A percentile compares a stretch with the other conserved stretches of the same genome.
phyloP scores from a whole-genome alignment of 1,139 yeast genomes.

The Pichia sp. region DNA sequence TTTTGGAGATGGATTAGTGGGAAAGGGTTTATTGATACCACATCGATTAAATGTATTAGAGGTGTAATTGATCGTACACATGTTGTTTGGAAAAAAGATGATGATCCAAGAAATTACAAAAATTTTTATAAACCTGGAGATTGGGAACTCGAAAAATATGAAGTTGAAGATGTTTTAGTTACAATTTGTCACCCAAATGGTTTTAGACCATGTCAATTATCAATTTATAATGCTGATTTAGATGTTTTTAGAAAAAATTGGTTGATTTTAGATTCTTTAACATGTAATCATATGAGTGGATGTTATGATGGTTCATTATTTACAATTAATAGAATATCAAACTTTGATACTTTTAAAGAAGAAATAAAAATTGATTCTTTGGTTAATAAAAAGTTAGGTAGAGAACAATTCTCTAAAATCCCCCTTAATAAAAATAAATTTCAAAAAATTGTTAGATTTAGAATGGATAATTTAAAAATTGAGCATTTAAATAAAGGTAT shows the following conservation, averaged over 20 bases:
- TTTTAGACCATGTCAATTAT: constrained; percentile 79
- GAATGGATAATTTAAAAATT: constrained; percentile 78
- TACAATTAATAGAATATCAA: constrained; percentile 78
- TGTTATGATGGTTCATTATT: constrained; percentile 89
- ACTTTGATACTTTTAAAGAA: constrained; percentile 39
- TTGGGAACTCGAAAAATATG: constrained; percentile 80
- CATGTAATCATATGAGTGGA: constrained; percentile 83
- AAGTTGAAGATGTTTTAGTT: constrained; percentile 77
- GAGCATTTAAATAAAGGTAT: constrained; percentile 88
- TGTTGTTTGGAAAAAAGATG: constrained; percentile 75
- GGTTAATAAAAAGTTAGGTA: constrained; percentile 18
- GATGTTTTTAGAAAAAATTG: constrained; percentile 82
- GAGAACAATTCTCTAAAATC: constrained; percentile 16
- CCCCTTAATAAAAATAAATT: constrained; percentile 33
- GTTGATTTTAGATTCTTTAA: constrained; percentile 80
- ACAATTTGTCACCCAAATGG: constrained; percentile 75
- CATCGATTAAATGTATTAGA: constrained; percentile 76
- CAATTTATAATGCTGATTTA: constrained; percentile 78
- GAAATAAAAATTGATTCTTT: constrained; percentile 24
- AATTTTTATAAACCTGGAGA: constrained; percentile 79
- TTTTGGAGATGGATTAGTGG: constrained; percentile 88
- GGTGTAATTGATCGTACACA: constrained; percentile 90
- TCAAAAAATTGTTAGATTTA: constrained; percentile 66
- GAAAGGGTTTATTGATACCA: constrained; percentile 75
- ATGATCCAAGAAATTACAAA: constrained; percentile 76